Evolutionary conservation across 2,329 filamentous ascomycete genomes (phyloP).

Genomic region (Sarocladiaceae sp.): DNA sequence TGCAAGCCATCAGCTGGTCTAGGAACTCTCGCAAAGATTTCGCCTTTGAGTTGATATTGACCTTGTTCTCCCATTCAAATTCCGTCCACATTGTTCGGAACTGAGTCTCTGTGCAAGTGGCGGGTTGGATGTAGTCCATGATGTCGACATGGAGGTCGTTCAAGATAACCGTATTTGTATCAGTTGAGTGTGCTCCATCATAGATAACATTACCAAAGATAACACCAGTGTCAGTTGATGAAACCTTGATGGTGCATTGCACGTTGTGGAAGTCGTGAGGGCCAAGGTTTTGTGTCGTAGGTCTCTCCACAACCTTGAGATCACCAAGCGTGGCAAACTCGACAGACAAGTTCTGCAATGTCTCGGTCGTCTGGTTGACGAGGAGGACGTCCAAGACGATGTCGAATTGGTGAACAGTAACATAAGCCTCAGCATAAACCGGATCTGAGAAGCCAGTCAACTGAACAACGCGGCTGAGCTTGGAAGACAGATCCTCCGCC

Average conservation of each 20-base stretch:
- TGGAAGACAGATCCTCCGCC: conserved; percentile 82
- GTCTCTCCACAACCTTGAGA: conserved; percentile 93
- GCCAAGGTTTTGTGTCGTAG: conserved; percentile 90
- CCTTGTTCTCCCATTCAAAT: conserved; percentile 99
- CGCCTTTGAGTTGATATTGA: conserved; percentile 98
- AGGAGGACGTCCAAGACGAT: conserved; percentile 94
- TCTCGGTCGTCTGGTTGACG: conserved; percentile 96
- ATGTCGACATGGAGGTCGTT: conserved; percentile 98
- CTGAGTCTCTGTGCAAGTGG: conserved; percentile 92
- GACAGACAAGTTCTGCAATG: conserved; percentile 91
- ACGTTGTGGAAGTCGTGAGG: conserved; percentile 98
- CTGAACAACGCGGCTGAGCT: conserved; percentile 93
- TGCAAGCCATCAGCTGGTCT: conserved; percentile 90
- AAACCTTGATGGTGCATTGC: conserved; percentile 97
- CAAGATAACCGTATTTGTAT: conserved; percentile 93
- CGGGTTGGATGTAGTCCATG: conserved; percentile 99
- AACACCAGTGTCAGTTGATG: conserved; percentile 93
- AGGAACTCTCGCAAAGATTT: conserved; percentile 89
- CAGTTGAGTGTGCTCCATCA: conserved; percentile 84
- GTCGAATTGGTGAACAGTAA: conserved; percentile 98
- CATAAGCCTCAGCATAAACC: conserved; percentile 97
- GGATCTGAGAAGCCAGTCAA: conserved; percentile 97
- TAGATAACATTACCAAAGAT: conserved; percentile 99
- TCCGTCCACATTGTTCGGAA: conserved; percentile 99
- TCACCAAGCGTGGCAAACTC: conserved; percentile 98